Conservation (phyloP, 129 eudicot species). For the Logfia minima region DNA sequence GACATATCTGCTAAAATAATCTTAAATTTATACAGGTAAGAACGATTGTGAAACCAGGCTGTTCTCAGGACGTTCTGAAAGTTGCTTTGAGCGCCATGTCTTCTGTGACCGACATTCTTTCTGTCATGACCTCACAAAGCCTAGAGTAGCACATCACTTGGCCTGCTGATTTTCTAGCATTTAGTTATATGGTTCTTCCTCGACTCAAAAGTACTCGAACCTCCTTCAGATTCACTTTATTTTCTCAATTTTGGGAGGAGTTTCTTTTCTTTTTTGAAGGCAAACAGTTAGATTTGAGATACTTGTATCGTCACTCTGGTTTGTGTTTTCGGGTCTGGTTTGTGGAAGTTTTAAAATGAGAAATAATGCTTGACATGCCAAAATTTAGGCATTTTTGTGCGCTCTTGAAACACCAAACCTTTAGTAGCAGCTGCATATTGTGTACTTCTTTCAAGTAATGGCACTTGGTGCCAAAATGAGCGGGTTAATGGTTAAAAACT, state of each 20-base stretch:
- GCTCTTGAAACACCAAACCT: not conserved
- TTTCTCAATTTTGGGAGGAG: constrained; percentile 33
- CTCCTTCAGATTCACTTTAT: not conserved
- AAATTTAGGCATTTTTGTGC: not conserved
- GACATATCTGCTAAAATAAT: not conserved
- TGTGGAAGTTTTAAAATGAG: constrained; percentile 18
- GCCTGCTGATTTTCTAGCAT: constrained; percentile 1
- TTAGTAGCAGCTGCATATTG: not conserved
- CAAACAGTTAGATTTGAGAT: constrained; percentile 24
- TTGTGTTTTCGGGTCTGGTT: constrained; percentile 18
- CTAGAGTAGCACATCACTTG: constrained; percentile 12
- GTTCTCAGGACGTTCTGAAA: constrained; percentile 85
- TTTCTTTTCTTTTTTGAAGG: constrained; percentile 16
- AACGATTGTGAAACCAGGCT: constrained; percentile 91
- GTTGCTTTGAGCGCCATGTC: constrained; percentile 93
- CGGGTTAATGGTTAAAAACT: no score
- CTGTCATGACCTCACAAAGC: constrained; percentile 69
- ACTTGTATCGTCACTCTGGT: not conserved
- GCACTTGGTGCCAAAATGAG: no score
- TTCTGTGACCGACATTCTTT: constrained; percentile 73
- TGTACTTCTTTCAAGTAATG: not conserved
- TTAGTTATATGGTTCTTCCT: constrained; percentile 19
- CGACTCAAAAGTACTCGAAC: constrained; percentile 6
- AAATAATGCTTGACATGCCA: not conserved
- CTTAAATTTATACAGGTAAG: constrained; percentile 53